phyloP scores from a whole-genome alignment of 2,329 filamentous ascomycete genomes.

The Monascus ruber region DNA sequence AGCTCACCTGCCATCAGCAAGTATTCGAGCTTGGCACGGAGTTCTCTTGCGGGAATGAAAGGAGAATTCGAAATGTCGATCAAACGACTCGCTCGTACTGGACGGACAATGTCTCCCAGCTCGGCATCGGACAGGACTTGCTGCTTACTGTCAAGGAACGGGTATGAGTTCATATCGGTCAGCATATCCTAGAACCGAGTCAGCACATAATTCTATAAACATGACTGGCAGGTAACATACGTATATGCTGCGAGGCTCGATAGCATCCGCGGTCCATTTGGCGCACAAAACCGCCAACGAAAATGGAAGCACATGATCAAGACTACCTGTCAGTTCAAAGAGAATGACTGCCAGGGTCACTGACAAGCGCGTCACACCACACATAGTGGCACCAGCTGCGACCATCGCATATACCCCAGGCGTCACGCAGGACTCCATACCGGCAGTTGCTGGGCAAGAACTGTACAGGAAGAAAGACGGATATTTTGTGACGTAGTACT shows the following conservation, averaged over 20 bases:
- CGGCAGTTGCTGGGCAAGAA: constrained; percentile 54
- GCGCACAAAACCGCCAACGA: constrained; percentile 82
- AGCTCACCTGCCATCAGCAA: constrained; percentile 79
- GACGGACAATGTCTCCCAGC: constrained; percentile 73
- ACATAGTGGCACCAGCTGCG: constrained; percentile 94
- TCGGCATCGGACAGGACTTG: constrained; percentile 84
- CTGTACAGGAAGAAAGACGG: constrained; percentile 64
- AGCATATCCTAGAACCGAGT: constrained; percentile 56
- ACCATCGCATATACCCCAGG: constrained; percentile 95
- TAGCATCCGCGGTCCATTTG: constrained; percentile 96
- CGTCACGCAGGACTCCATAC: constrained; percentile 74
- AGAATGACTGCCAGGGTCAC: constrained; percentile 91
- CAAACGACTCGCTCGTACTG: constrained; percentile 60
- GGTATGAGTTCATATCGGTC: constrained; percentile 94
- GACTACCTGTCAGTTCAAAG: constrained; percentile 87
- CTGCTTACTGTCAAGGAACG: constrained; percentile 92
- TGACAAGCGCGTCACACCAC: constrained; percentile 83
- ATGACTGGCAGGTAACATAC: constrained; percentile 33
- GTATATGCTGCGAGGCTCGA: constrained; percentile 91
- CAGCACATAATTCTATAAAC: constrained; percentile 4
- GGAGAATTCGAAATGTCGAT: constrained; percentile 84
- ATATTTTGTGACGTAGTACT: constrained; percentile 66
- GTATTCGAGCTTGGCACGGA: constrained; percentile 70
- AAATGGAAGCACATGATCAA: constrained; percentile 92
- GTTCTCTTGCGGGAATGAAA: constrained; percentile 60